These are phyloP conservation scores for Aleurites moluccanus DNA, from an alignment of 441 rosid species.

Conservation along the genomic window DNA sequence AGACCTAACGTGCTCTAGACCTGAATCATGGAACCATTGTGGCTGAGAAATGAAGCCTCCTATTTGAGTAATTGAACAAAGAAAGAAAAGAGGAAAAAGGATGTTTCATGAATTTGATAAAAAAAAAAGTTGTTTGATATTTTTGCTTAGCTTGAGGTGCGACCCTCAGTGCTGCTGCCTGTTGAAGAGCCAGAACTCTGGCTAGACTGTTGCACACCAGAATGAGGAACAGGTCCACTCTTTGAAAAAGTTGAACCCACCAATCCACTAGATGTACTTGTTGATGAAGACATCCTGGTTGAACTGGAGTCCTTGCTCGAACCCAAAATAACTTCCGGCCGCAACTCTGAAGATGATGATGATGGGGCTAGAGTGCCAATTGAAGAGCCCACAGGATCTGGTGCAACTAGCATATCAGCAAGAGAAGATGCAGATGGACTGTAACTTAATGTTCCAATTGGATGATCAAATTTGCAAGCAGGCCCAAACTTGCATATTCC, in stretches of 20 bases:
- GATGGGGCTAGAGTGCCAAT: conserved; percentile 79
- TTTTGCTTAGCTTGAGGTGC: conserved; percentile 40
- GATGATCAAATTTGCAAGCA: conserved; percentile 88
- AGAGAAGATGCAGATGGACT: conserved; percentile 96
- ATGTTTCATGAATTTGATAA: conserved; percentile 48
- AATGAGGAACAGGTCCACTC: conserved; percentile 41
- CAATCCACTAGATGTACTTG: conserved; percentile 44
- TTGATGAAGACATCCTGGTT: conserved; percentile 48
- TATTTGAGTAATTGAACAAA: conserved; percentile 34
- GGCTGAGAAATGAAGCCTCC: conserved; percentile 40
- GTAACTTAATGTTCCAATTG: conserved; percentile 65
- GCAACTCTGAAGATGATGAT: conserved; percentile 68
- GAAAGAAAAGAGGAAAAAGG: not conserved
- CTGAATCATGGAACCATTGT: conserved; percentile 39
- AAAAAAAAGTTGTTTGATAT: conserved; percentile 33
- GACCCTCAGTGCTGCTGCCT: conserved; percentile 34
- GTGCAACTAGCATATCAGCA: conserved; percentile 89
- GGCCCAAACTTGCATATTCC: conserved; percentile 90
- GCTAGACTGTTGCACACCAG: conserved; percentile 45
- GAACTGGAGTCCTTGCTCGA: conserved; percentile 45
- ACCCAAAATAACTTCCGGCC: conserved; percentile 54
- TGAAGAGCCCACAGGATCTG: conserved; percentile 76
- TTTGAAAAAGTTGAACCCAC: conserved; percentile 46
- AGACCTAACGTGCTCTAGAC: conserved; percentile 43
- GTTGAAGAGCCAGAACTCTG: conserved; percentile 54